Base-by-base conservation (phyloP, 345 rosid genomes). In the Stellera chamaejasme region DNA sequence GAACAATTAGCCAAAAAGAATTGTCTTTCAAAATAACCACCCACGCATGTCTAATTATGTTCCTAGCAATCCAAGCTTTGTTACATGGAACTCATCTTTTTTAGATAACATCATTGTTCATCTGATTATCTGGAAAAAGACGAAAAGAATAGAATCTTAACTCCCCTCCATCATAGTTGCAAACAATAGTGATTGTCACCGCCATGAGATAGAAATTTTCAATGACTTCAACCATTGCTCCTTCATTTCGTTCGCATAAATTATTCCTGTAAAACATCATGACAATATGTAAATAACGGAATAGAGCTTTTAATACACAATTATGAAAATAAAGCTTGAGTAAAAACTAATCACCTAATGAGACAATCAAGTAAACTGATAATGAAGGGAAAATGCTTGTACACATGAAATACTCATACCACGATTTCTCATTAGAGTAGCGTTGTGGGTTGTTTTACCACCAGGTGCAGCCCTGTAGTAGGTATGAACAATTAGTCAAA, bases 91-190 rank as follows among this genome's bases (percentile, higher is more conserved):
- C 49, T 16, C 44, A 43, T 43, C 11, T 28, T 32, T 32, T 32
- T 4, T 7, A 32, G 2, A 0, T 3, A 3, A 4, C 3, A 4
- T 32, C n/a, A n/a, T n/a, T n/a, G n/a, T n/a, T 32, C 39, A 32
- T 7, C 39, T 7, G 7, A 32, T 32, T 3, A 32, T 32, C 10
- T 39, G 52, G n/a, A 50, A 45, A 13, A 28, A 42, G 39, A 45
- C 45, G 12, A 55, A 10, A 15, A 50, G 10, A 10, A 52, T 47
- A 51, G 67, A 65, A 42, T 53, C 92, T 63, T 58, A 92, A 96
- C 85, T 92, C 95, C 69, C 86, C 88, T 48, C 98, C 97, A 67
- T 92, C 98, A 67, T 92, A 92, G 80, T 92, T 88, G 67, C 87
- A 84, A 52, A 88, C 95, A 52, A 92, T 66, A 57, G 95, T 79